Evolutionary conservation across 768 basidiomycete genomes (phyloP).

Genomic region (Rhodotorula kratochvilovae): DNA sequence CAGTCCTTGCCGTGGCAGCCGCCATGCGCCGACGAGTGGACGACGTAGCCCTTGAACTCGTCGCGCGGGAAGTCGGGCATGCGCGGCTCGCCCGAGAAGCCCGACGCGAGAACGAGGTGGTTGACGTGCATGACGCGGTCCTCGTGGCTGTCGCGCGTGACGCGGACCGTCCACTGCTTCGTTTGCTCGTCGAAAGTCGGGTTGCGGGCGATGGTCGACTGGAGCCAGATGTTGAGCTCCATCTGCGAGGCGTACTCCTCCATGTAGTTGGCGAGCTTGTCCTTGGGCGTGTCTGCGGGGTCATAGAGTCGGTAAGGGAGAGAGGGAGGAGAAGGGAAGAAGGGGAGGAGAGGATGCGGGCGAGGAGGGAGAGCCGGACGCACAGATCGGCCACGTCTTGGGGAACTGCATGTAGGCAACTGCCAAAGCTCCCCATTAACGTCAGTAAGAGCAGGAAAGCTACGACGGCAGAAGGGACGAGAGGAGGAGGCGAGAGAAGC

Average conservation of each 20-base stretch:
- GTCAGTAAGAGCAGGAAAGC: too few species aligned
- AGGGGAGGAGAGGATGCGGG: neutral
- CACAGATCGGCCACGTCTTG: conserved; percentile 46
- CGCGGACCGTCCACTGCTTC: conserved; percentile 29
- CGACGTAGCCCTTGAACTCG: conserved; percentile 59
- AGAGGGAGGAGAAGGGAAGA: neutral
- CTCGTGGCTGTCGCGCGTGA: conserved; percentile 21
- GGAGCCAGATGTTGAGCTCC: conserved; percentile 42
- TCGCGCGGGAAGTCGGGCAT: conserved; percentile 49
- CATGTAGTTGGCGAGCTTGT: conserved; percentile 47
- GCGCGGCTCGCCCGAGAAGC: conserved; percentile 43
- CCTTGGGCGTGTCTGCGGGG: conserved; percentile 26
- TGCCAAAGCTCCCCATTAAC: too few species aligned
- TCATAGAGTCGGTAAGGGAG: neutral
- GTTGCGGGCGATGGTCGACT: conserved; percentile 36
- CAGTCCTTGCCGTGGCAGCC: conserved; percentile 52
- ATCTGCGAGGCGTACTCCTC: conserved; percentile 36
- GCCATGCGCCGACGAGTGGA: conserved; percentile 59
- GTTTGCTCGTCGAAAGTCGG: conserved; percentile 36
- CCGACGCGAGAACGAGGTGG: conserved; percentile 39
- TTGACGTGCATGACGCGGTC: conserved; percentile 35
- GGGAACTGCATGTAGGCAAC: conserved; percentile 50
- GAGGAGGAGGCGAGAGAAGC: conserved; percentile 49
- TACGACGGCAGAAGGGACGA: neutral
- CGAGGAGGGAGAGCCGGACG: neutral